A percentile compares a stretch with the other conserved stretches of the same genome.
Conservation (phyloP, 805 yeast species). For the Wickerhamomyces pijperi region DNA sequence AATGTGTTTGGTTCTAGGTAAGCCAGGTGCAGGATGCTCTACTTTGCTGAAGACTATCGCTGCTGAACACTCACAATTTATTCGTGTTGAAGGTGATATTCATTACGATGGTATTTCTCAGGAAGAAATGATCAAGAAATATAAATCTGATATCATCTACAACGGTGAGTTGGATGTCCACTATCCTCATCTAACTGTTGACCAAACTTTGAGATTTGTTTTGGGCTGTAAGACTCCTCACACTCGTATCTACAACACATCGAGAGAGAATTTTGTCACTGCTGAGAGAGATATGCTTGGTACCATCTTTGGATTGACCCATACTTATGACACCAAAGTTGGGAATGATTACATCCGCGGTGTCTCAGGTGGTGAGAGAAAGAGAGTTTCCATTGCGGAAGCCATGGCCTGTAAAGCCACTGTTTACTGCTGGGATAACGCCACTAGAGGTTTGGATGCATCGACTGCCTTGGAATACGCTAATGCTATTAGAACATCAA, state of each 20-base stretch:
- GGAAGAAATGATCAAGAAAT: neutral
- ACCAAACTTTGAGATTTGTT: neutral
- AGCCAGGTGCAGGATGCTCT: conserved; percentile 78
- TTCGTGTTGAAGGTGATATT: neutral
- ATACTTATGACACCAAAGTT: conserved; percentile 48
- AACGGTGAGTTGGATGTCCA: neutral
- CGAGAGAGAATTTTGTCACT: conserved; percentile 35
- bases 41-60: conserved; percentile 56
- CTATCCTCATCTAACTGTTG: neutral
- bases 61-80: conserved; percentile 34
- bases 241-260: conserved; percentile 34
- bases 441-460: conserved; percentile 79
- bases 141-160: neutral
- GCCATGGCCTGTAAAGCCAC: conserved; percentile 55
- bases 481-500: conserved; percentile 52
- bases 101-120: neutral
- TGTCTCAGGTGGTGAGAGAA: conserved; percentile 80
- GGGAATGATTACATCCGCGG: conserved; percentile 57
- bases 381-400: conserved; percentile 77
- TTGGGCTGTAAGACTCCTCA: conserved; percentile 6
- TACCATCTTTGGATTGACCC: conserved; percentile 49
- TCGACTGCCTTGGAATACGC: conserved; percentile 74
- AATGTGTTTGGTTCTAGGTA: conserved; percentile 56
- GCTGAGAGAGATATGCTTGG: conserved; percentile 36
- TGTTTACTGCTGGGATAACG: conserved; percentile 68